Evolutionary conservation across 2,329 filamentous ascomycete genomes (phyloP).

Genomic region (Stachybotrys echinatus): DNA sequence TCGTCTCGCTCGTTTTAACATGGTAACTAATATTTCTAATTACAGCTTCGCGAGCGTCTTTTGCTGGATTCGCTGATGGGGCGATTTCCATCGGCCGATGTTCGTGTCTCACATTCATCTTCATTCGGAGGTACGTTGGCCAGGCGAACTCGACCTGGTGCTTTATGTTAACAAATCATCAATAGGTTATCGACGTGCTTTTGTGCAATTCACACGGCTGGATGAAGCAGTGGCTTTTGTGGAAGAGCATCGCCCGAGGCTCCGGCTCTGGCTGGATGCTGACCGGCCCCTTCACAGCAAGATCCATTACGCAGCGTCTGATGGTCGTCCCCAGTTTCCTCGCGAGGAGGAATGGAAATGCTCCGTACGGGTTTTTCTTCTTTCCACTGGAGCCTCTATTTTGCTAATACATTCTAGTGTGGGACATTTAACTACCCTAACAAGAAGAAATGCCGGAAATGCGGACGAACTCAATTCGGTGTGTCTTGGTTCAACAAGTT

Average conservation of each 20-base stretch:
- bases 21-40: not conserved
- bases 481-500: no score
- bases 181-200: slow-evolving; percentile 34
- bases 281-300: slow-evolving; percentile 31
- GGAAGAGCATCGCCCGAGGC: slow-evolving; percentile 35
- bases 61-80: slow-evolving; percentile 25
- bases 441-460: slow-evolving; percentile 31
- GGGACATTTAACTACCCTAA: slow-evolving; percentile 34
- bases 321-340: slow-evolving; percentile 30
- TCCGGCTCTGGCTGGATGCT: slow-evolving; percentile 29
- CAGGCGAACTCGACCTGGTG: not conserved
- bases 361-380: no score
- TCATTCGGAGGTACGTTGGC: slow-evolving; percentile 28
- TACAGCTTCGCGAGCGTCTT: slow-evolving; percentile 30
- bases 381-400: not conserved
- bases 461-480: no score
- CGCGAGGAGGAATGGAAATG: no score
- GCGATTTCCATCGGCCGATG: slow-evolving; percentile 30
- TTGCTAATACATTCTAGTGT: slow-evolving; percentile 23
- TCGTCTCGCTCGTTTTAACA: no score
- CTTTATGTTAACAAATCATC: slow-evolving; percentile 9
- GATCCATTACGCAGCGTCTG: slow-evolving; percentile 33
- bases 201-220: slow-evolving; percentile 35
- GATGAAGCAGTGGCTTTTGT: slow-evolving; percentile 35
- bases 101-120: slow-evolving; percentile 31